Percentiles rank a stretch among this genome's conserved stretches.
These are phyloP conservation scores for Sextonia rubra DNA, from an alignment of 164 flowering plant genomes.

Conservation along the genomic window DNA sequence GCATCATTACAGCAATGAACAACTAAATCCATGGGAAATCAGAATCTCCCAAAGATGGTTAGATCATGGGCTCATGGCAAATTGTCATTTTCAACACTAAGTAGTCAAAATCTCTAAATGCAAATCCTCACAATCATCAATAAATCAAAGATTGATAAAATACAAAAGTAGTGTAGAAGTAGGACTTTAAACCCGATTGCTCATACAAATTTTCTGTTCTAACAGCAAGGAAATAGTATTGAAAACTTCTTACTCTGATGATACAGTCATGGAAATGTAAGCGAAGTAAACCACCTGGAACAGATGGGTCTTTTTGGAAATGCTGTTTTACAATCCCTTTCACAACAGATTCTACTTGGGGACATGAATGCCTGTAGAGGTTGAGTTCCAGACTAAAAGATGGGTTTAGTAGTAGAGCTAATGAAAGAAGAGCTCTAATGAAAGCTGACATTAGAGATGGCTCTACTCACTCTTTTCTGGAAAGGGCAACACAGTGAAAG, in stretches of 20 bases:
- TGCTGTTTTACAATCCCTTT: slow-evolving; percentile 6
- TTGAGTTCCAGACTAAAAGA: slow-evolving; percentile 8
- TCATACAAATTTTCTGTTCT: background rate
- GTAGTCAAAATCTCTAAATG: no score
- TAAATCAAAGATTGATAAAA: no score
- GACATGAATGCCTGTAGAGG: slow-evolving; percentile 15
- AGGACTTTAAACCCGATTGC: background rate
- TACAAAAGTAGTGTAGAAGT: no score
- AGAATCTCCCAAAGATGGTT: no score
- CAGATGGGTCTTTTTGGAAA: slow-evolving; percentile 17
- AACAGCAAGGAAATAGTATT: background rate
- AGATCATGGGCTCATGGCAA: no score
- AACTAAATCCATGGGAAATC: no score
- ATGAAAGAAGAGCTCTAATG: slow-evolving; percentile 1
- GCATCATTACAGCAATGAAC: no score
- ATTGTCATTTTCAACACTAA: no score
- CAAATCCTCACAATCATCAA: no score
- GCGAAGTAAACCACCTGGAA: slow-evolving; percentile 18
- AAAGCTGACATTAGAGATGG: slow-evolving; percentile 18
- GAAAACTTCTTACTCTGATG: slow-evolving; percentile 14
- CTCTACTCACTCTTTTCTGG: background rate
- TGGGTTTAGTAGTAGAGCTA: background rate
- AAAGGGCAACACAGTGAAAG: background rate
- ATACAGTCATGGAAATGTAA: slow-evolving; percentile 22
- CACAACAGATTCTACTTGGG: slow-evolving; percentile 19